Percentiles rank a stretch among this genome's conserved stretches.
phyloP scores from a whole-genome alignment of 2,329 filamentous ascomycete species.

The Fusarium pseudonygamai region DNA sequence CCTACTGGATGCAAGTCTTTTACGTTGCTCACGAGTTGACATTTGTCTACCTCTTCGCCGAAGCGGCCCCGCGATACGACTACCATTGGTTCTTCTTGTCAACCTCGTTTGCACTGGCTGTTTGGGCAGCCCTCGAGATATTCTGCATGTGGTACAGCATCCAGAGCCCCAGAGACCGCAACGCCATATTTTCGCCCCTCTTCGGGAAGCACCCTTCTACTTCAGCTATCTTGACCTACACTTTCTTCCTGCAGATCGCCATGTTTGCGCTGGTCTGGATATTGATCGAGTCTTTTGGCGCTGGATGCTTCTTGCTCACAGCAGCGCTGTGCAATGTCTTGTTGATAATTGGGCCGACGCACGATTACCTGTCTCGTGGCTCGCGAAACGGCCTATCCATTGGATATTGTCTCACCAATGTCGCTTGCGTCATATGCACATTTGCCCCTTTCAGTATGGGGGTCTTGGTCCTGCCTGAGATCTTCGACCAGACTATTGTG shows the following conservation, averaged over 20 bases:
- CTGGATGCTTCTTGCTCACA: neutral
- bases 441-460: constrained; percentile 16
- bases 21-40: constrained; percentile 4
- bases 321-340: constrained; percentile 7
- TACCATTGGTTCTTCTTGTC: neutral
- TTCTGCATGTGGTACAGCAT: constrained; percentile 1
- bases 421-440: neutral
- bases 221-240: neutral
- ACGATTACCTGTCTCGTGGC: neutral
- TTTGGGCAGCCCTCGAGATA: neutral
- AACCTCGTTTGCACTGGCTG: neutral
- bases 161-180: neutral
- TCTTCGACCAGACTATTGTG: neutral
- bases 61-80: neutral
- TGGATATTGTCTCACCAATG: constrained; percentile 9
- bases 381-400: constrained; percentile 1
- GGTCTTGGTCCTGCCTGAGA: neutral
- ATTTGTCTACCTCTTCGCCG: neutral
- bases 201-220: neutral
- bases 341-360: neutral
- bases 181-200: neutral
- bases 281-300: rapidly evolving
- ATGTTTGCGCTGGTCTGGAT: neutral
- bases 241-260: neutral
- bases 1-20: constrained; percentile 8